Percentiles rank a stretch among this genome's conserved stretches.
These are phyloP conservation scores for Sophora flavescens DNA, from an alignment of 306 rosid genomes.

Conservation along the genomic window DNA sequence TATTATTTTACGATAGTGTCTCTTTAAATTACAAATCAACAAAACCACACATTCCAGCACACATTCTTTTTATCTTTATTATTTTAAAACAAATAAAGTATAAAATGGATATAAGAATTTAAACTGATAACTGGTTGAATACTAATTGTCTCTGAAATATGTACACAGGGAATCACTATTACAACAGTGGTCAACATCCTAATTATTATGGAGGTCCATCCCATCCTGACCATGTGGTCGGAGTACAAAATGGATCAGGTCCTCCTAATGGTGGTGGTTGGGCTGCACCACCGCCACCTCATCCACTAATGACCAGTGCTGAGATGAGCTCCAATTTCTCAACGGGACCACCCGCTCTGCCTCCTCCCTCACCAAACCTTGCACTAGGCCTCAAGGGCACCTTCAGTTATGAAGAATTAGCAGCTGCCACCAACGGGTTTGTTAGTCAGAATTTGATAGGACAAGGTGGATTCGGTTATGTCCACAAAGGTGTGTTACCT, in stretches of 20 bases:
- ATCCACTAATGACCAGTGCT: conserved; percentile 47
- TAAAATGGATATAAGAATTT: too few species aligned
- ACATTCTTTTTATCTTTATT: too few species aligned
- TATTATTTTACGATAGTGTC: too few species aligned
- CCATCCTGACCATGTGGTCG: conserved; percentile 62
- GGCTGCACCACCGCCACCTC: conserved; percentile 59
- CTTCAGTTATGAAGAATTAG: conserved; percentile 80
- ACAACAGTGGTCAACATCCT: conserved; percentile 49
- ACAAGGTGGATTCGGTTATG: conserved; percentile 92
- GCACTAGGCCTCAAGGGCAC: conserved; percentile 74
- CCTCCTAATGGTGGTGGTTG: conserved; percentile 52
- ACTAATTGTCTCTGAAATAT: background rate
- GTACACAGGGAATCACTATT: conserved; percentile 50
- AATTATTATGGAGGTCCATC: conserved; percentile 54
- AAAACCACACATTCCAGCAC: too few species aligned
- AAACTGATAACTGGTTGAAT: background rate
- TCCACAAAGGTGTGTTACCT: conserved; percentile 82
- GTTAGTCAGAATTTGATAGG: conserved; percentile 66
- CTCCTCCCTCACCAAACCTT: conserved; percentile 78
- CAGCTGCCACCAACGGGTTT: conserved; percentile 72
- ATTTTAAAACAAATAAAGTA: too few species aligned
- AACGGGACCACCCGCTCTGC: conserved; percentile 57
- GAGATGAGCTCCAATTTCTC: conserved; percentile 63
- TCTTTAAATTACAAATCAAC: too few species aligned
- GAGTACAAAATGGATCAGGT: conserved; percentile 60